Conservation (phyloP, 257 asterid genomes). For the Solanum pimpinellifolium region DNA sequence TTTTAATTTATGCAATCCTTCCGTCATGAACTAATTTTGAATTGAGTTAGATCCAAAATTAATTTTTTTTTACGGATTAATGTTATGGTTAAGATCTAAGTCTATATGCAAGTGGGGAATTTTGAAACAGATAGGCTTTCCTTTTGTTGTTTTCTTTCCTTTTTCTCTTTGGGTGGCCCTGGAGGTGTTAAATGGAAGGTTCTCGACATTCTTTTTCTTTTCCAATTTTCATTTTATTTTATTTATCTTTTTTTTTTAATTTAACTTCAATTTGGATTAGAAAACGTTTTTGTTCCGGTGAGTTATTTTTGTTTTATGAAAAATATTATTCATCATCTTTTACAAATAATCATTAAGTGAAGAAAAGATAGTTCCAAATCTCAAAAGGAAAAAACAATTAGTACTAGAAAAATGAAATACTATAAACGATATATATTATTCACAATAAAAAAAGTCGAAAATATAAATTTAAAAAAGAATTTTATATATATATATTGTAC, state of each 20-base stretch:
- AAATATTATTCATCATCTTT: no score
- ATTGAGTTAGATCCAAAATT: no score
- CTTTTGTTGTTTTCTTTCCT: neutral
- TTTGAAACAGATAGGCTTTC: neutral
- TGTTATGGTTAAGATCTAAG: neutral
- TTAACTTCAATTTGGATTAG: neutral
- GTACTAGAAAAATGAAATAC: neutral
- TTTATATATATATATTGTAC: no score
- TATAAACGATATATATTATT: neutral
- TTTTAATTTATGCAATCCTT: neutral
- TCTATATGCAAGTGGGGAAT: neutral
- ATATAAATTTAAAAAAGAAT: no score
- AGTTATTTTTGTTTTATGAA: no score
- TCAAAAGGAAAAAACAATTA: no score
- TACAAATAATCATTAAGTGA: neutral
- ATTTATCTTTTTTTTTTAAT: no score
- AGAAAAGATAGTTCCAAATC: no score
- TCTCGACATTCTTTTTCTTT: neutral
- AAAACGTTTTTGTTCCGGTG: neutral
- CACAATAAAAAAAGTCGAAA: no score
- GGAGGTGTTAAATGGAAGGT: neutral
- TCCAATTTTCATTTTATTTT: neutral
- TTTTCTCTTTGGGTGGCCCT: neutral
- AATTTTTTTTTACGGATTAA: neutral
- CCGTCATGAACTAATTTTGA: neutral